phyloP scores from a whole-genome alignment of 1,139 yeast species.

The Scheffersomyces lignicola region DNA sequence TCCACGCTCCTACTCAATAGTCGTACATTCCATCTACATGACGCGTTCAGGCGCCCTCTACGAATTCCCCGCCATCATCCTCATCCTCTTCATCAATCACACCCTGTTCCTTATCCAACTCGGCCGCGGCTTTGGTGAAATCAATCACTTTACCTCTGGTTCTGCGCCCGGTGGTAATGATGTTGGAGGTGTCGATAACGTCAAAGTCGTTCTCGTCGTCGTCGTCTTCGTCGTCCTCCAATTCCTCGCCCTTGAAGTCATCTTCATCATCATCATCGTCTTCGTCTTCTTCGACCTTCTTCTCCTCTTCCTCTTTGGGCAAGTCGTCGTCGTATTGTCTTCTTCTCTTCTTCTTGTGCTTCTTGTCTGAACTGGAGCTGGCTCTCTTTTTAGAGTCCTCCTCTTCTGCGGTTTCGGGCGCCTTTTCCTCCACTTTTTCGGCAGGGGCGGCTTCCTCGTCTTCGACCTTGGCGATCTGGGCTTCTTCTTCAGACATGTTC shows the following conservation, averaged over 20 bases:
- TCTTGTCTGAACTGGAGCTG: slow-evolving; percentile 19
- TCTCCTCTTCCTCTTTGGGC: slow-evolving; percentile 40
- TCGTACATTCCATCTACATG: too few species aligned
- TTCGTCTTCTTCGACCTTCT: slow-evolving; percentile 31
- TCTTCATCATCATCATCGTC: slow-evolving; percentile 61
- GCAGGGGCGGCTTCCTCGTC: slow-evolving; percentile 10
- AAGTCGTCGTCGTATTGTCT: slow-evolving; percentile 51
- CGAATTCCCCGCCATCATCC: slow-evolving; percentile 39
- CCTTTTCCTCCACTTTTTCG: slow-evolving; percentile 18
- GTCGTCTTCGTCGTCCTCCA: slow-evolving; percentile 54
- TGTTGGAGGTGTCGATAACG: slow-evolving; percentile 83
- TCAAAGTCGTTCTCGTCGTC: slow-evolving; percentile 78
- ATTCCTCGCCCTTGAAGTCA: slow-evolving; percentile 43
- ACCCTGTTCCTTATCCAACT: slow-evolving; percentile 55
- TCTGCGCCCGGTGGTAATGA: slow-evolving; percentile 82
- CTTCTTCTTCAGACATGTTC: slow-evolving; percentile 9
- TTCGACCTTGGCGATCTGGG: slow-evolving; percentile 10
- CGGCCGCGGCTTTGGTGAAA: slow-evolving; percentile 79
- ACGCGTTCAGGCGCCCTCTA: slow-evolving; percentile 1
- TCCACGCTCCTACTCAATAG: too few species aligned
- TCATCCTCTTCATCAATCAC: slow-evolving; percentile 47
- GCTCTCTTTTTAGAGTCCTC: slow-evolving; percentile 15
- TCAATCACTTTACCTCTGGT: slow-evolving; percentile 90
- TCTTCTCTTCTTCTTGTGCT: slow-evolving; percentile 46
- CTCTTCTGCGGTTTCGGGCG: slow-evolving; percentile 11